Base-by-base conservation (phyloP, 2,329 filamentous ascomycete genomes). In the Chrysoporthe puriensis region DNA sequence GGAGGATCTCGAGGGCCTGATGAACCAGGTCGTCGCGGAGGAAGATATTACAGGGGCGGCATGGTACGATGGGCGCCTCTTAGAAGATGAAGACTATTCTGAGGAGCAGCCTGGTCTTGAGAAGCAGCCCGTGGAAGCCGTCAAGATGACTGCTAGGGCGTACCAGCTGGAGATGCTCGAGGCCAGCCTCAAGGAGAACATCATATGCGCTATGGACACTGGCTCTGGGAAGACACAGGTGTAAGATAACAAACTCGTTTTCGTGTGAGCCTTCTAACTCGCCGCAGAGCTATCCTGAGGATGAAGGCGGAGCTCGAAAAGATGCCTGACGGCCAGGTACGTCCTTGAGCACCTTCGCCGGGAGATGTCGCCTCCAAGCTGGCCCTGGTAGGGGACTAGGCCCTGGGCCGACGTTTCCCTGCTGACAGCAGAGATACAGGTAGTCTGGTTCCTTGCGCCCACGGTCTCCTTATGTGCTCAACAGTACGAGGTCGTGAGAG, bases 21-120 rank as follows among this genome's bases (percentile, higher is more conserved):
- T 97, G 67, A 86, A 87, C 66, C 91, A 91, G 54, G 94, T 93
- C 5, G 92, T 97, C 69, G 91, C 96, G 72, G 94, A 97, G 77
- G 61, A 64, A 21, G 56, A 44, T 62, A 46, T 59, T 7, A 61
- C 59, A 3, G 21, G 26, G 7, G 62, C 57, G 42, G 54, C 67
- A 61, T 69, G 67, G 67, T 36, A 34, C 36, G 46, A 13, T n/a
- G 61, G 60, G 21, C 36, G 5, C 7, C 16, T 40, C 4, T 42
- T 46, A 4, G 64, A 67, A 26, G 48, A 59, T 11, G 56, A 52
- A 32, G 61, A 44, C 5, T 5, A 34, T 16, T 11, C 44, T 8
- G 5, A 18, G 21, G 62, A 52, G 58, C n/a, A 57, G 42, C 34
- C 60, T 40, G 6, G 11, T 42, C 16, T 4, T 21, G 16, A 21